Base-by-base conservation (phyloP, 768 basidiomycete genomes). In the Lentinula sp. region DNA sequence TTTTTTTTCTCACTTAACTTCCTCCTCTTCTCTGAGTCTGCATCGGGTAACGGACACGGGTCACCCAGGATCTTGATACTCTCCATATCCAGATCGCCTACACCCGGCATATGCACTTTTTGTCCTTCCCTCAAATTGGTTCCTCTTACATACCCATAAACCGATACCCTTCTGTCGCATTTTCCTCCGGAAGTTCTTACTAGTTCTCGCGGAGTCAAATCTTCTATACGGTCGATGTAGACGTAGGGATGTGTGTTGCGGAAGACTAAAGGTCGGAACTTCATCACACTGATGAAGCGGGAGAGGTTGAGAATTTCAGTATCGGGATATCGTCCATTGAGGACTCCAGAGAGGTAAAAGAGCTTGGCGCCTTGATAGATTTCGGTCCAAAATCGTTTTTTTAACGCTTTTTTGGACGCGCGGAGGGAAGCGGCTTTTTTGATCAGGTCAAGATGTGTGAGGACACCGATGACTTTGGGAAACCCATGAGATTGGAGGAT, bases 361-460 rank as follows among this genome's bases (percentile, higher is more conserved):
- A 99, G 85, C 72, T 99, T 99, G 34, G 97, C 96, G 54, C 97
- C 97, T 68, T 95, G 91, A 72, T 98, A 98, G 11, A 99, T 98
- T 74, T 99, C 97, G 0, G 95, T 93, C 97, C 97, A 99, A 77
- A 99, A 99, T 9, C 97, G 91, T 70, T 93, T 97, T 75, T 99
- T 99, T 42, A 99, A 84, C 0, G 87, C 76, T 69, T 97, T 97
- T 77, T 98, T 99, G 57, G 93, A 94, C 54, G 85, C 84, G 61
- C 88, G 89, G 43, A 98, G 85, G 3, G 87, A 87, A 0, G 90
- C 80, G 5, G 89, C 82, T 70, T 94, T 95, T 80, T 97, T 97
- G 66, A 99, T 91, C 65, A 99, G 88, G 74, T 98, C 97, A 45
- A 98, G 86, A 73, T 99, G 97, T 51, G 94, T 89, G 51, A 99